Base-by-base conservation (phyloP, 139 green algal genomes). In the Trebouxia sp. region DNA sequence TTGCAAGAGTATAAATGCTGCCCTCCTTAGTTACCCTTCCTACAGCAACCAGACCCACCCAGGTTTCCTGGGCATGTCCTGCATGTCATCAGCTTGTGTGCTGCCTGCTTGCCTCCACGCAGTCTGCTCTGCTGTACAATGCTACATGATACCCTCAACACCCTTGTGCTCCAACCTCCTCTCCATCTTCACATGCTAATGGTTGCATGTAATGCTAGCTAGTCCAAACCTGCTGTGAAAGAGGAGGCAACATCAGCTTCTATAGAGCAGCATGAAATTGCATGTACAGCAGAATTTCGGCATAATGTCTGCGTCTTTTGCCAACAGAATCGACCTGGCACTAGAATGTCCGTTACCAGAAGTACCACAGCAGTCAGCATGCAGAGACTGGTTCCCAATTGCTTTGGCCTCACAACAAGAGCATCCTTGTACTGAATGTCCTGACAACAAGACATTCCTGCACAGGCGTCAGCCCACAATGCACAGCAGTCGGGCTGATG, bases 1-100 rank as follows among this genome's bases (percentile, higher is more conserved):
- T 47, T 32, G 32, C 43, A 38, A 47, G 42, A 77, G 42, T 39
- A n/a, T 51, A 22, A 58, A 28, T 77, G 69, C 69, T 77, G 41
- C 35, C 28, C 69, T 38, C 69, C 69, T 77, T 77, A 77, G 69
- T 77, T 77, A 77, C 17, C 69, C 69, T 77, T 77, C 69, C 42
- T 39, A 77, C 24, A 77, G 39, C 24, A 56, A 38, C 12, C 43
- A 53, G 69, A 51, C 26, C 10, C 41, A 37, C 6, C 11, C 42
- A 55, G 43, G 69, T 6, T 77, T 77, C 69, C 43, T 77, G 39
- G 26, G 24, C n/a, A 26, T 41, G 24, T 38, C n/a, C 38, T 39
- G 41, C 41, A 38, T 72, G 14, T 45, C 32, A 43, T n/a, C 15
- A 41, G 62, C 62, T 45, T 43, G 14, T 14, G 42, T 9, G 15